Base-by-base conservation (phyloP, 805 yeast species). In the Millerozyma miso region DNA sequence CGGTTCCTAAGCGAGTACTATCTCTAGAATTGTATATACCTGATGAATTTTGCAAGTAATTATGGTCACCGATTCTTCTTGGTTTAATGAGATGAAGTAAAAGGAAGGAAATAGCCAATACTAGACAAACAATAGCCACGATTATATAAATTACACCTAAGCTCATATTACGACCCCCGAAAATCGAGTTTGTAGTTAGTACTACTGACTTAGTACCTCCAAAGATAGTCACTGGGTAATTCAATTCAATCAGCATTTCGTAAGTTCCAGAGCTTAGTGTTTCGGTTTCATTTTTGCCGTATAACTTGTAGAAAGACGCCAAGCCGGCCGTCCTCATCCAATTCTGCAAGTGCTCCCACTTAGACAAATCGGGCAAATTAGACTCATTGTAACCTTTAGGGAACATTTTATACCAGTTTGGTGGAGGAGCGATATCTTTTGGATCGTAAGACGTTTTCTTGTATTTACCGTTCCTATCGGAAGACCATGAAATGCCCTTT, bases 271-370 rank as follows among this genome's bases (percentile, higher is more conserved):
- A 67, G 1, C 59, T 48, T 46, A 91, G 62, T 1, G 76, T 55
- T 1, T 68, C 68, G 2, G 79, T 69, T 45, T 80, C 83, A 63
- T 88, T 90, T 52, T 85, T 80, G 37, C 84, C 75, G 34, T 89
- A 90, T 31, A 89, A 65, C 59, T 93, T 91, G 72, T 85, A 81
- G 58, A 93, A 91, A 10, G 84, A 79, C 19, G 98, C 95, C 48
- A 91, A 71, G 0, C 95, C 97, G 0, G 98, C 96, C 1, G 97
- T 89, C 55, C 95, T 80, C 97, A 91, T 91, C 99, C 99, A 91
- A 62, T 89, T 91, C 69, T 89, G 96, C 50, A 71, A 70, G 46
- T 71, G 65, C 38, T 59, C 60, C 76, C 75, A 70, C 10, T 58
- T 61, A 41, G 65, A 61, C 37, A 71, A 61, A 44, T 71, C 72